These are phyloP conservation scores for Tuber microsphaerosporum DNA, from an alignment of 495 filamentous ascomycete species.

Conservation along the genomic window DNA sequence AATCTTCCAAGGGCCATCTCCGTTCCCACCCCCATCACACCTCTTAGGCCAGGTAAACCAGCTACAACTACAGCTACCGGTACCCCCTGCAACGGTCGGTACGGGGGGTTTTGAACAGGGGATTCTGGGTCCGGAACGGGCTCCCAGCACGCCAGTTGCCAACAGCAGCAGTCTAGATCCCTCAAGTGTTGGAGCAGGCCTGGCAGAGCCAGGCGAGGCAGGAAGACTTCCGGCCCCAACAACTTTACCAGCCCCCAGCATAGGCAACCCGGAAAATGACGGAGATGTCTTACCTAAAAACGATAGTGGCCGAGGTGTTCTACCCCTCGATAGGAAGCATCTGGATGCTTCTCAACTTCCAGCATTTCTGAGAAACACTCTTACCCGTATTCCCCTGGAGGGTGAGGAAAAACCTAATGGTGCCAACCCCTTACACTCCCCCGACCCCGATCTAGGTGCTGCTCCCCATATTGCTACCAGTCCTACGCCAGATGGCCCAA, in stretches of 20 bases:
- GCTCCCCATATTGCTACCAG: no score
- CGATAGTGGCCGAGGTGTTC: no score
- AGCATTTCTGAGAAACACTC: not conserved
- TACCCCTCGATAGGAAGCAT: not conserved
- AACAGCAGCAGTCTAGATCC: not conserved
- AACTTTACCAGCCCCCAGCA: not conserved
- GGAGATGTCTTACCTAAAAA: not conserved
- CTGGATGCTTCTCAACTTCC: not conserved
- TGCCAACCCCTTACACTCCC: no score
- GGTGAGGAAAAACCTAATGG: no score
- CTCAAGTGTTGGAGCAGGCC: not conserved
- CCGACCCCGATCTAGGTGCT: no score
- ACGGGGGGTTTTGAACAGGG: not conserved
- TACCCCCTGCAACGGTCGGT: not conserved
- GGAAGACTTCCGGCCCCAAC: not conserved
- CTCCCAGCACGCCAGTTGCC: not conserved
- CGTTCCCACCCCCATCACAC: not conserved
- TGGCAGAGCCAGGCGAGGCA: not conserved
- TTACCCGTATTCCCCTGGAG: not conserved
- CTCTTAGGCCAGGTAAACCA: not conserved
- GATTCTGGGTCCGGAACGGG: not conserved
- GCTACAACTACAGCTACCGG: not conserved
- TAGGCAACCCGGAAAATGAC: not conserved
- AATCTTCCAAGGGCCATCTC: not conserved
- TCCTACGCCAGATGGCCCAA: no score